Evolutionary conservation across 2,329 filamentous ascomycete genomes (phyloP).

Genomic region (Phyllosticta capitalensis): DNA sequence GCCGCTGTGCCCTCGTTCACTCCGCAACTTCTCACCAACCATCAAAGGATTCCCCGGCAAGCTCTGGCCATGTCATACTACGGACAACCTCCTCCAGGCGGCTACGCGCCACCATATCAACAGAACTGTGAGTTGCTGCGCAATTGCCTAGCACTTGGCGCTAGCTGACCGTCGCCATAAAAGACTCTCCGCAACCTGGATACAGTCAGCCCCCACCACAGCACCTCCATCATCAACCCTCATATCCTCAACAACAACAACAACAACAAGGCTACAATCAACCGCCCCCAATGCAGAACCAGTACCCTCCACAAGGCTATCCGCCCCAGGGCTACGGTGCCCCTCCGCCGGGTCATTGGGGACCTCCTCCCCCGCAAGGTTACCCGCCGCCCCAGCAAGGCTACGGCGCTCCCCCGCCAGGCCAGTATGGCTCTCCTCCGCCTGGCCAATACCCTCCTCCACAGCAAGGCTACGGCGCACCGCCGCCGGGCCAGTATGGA

Average conservation of each 20-base stretch:
- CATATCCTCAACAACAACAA: conserved; percentile 17
- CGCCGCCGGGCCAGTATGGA: conserved; percentile 20
- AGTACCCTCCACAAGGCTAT: conserved; percentile 18
- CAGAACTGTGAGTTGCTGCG: conserved; percentile 21
- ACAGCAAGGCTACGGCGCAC: conserved; percentile 26
- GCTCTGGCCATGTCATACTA: conserved; percentile 20
- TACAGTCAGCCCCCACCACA: conserved; percentile 10
- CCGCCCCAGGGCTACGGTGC: conserved; percentile 11
- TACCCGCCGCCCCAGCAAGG: conserved; percentile 23
- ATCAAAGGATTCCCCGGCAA: background rate
- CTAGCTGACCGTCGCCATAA: conserved; percentile 12
- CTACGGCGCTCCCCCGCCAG: conserved; percentile 29
- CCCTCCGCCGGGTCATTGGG: conserved; percentile 14
- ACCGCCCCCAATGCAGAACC: conserved; percentile 18
- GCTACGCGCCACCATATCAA: conserved; percentile 20
- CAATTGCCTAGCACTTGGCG: conserved; percentile 13
- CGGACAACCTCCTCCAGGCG: conserved; percentile 19
- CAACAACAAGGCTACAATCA: conserved; percentile 17
- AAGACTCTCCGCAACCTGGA: conserved; percentile 8
- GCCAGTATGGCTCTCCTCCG: background rate
- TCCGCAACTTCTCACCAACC: background rate
- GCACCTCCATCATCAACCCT: background rate
- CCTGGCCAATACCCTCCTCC: conserved; percentile 22
- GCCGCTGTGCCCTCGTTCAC: background rate
- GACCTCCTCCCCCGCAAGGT: conserved; percentile 26